Base-by-base conservation (phyloP, 495 filamentous ascomycete genomes). In the Lasiosphaeriaceae sp. region DNA sequence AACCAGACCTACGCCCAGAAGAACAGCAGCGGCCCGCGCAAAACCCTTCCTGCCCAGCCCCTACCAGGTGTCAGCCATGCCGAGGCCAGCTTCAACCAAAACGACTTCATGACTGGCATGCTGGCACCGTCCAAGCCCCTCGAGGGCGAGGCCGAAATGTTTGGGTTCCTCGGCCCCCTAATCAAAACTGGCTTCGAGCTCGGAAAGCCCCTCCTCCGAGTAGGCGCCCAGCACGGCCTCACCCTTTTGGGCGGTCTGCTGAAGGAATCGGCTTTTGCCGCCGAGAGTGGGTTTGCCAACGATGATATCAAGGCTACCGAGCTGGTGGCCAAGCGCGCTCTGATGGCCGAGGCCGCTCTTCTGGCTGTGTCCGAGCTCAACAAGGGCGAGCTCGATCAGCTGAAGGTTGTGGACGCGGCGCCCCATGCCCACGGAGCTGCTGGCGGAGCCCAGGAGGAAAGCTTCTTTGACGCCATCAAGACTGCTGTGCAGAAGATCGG, bases 311-410 rank as follows among this genome's bases (percentile, higher is more conserved):
- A 55, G 21, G 61, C 55, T 21, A 47, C 58, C 26, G 50, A 60
- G 55, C 47, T 66, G 12, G 16, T 63, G 8, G 53, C 37, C 43
- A 57, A 74, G 54, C 67, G 72, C 23, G 72, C 72, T 8, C 50
- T 75, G 31, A 45, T 74, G 19, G 72, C 61, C 37, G 72, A 75
- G 52, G 70, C 72, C 21, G 72, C 72, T 11, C 68, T 75, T 11
- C 58, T 63, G 58, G 70, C 72, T 2, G 53, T 72, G 11, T 64
- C 62, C 56, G 66, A 66, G 50, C 55, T 70, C 11, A 50, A 56
- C 23, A 58, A 53, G 23, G 16, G 58, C 21, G 62, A 69, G 34
- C 58, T 74, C 41, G 44, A 67, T 3, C 14, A 47, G 5, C 14
- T 54, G 16, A 3, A 22, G 50, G 34, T 59, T 29, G 17, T n/a